A percentile compares a stretch with the other conserved stretches of the same genome.
Evolutionary conservation across 2,329 filamentous ascomycete species (phyloP).

Genomic region (Lasiodiplodia sp.): DNA sequence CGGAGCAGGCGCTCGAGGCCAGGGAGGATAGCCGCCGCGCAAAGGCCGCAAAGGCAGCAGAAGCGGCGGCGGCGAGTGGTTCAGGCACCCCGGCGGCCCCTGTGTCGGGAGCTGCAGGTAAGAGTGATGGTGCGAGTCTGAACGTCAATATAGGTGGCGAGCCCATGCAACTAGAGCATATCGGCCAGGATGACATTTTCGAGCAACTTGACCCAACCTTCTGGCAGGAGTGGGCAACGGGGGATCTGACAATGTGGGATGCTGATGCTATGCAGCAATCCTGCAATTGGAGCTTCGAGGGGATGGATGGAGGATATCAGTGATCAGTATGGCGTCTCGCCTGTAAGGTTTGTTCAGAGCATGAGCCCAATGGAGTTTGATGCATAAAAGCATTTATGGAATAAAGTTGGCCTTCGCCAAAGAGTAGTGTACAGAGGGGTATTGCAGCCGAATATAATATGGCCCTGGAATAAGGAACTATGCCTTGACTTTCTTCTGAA

Average conservation of each 20-base stretch:
- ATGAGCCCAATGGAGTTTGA: background rate
- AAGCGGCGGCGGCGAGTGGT: background rate
- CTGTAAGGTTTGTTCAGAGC: background rate
- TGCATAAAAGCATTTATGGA: background rate
- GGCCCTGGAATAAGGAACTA: too few relatives aligned
- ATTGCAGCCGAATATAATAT: too few relatives aligned
- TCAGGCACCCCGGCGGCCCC: background rate
- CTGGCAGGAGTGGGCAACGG: constrained; percentile 17
- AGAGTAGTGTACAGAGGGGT: background rate
- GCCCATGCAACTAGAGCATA: constrained; percentile 20
- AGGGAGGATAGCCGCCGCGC: background rate
- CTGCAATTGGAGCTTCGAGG: constrained; percentile 9
- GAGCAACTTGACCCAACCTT: constrained; percentile 15
- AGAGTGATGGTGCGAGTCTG: background rate
- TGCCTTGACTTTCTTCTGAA: too few relatives aligned
- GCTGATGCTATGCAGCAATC: constrained; percentile 11
- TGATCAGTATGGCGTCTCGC: background rate
- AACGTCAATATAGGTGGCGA: constrained; percentile 4
- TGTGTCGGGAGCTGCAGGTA: background rate
- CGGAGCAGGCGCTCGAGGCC: background rate
- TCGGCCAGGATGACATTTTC: constrained; percentile 15
- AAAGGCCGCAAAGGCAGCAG: background rate
- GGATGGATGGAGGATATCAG: background rate
- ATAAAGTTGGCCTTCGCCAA: background rate
- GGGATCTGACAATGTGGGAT: constrained; percentile 20